Evolutionary conservation across 2,329 filamentous ascomycete species (phyloP).

Genomic region (Cytospora piceicola): DNA sequence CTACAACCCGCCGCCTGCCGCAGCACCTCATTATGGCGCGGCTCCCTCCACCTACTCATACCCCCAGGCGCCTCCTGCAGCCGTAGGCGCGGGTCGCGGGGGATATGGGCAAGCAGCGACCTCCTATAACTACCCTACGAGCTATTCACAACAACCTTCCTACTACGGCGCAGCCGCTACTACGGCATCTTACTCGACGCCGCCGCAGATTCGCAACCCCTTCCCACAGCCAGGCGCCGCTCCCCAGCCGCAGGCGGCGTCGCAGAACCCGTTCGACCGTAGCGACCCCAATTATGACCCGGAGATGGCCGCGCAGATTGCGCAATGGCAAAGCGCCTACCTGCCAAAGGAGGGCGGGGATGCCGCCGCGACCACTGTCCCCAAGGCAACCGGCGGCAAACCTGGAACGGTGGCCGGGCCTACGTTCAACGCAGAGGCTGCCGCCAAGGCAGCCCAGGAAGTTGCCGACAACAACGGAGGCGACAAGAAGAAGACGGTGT

Average conservation of each 20-base stretch:
- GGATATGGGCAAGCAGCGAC: slow-evolving; percentile 37
- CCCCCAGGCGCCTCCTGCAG: slow-evolving; percentile 39
- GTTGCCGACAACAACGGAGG: slow-evolving; percentile 53
- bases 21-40: slow-evolving; percentile 49
- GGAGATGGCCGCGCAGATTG: slow-evolving; percentile 88
- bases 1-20: slow-evolving; percentile 42
- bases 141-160: slow-evolving; percentile 42
- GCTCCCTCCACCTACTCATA: slow-evolving; percentile 36
- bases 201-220: slow-evolving; percentile 78
- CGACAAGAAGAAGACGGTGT: slow-evolving; percentile 81
- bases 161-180: slow-evolving; percentile 48
- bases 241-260: slow-evolving; percentile 32
- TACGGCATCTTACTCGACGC: slow-evolving; percentile 50
- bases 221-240: slow-evolving; percentile 67
- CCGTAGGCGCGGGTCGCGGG: slow-evolving; percentile 38
- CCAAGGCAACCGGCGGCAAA: slow-evolving; percentile 36
- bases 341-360: slow-evolving; percentile 61
- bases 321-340: slow-evolving; percentile 94
- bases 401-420: slow-evolving; percentile 37
- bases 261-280: slow-evolving; percentile 32
- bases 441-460: slow-evolving; percentile 45
- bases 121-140: slow-evolving; percentile 32
- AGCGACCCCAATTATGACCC: slow-evolving; percentile 62
- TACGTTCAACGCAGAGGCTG: slow-evolving; percentile 39
- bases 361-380: slow-evolving; percentile 33